A percentile compares a stretch with the other conserved stretches of the same genome.
These are phyloP conservation scores for Aureobasidium mangrovei DNA, from an alignment of 2,329 filamentous ascomycete species.

Conservation along the genomic window DNA sequence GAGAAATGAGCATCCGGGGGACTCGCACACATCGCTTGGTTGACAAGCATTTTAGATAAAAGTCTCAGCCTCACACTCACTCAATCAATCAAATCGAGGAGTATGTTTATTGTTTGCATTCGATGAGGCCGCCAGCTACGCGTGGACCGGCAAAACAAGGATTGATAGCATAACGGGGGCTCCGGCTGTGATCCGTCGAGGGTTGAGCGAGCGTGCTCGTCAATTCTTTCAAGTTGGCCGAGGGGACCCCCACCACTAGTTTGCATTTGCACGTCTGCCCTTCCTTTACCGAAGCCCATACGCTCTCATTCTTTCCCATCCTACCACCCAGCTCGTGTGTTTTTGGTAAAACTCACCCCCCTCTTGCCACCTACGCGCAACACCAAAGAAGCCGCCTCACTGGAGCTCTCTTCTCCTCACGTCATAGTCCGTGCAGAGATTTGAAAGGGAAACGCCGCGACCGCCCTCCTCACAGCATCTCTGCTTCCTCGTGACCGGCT, in stretches of 20 bases:
- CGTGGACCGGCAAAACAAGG: neutral
- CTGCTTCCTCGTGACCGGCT: constrained; percentile 6
- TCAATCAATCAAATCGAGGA: no score
- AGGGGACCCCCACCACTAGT: constrained; percentile 5
- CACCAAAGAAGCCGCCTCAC: neutral
- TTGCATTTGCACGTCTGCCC: neutral
- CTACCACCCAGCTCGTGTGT: neutral
- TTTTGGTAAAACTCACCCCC: neutral
- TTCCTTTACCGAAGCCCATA: neutral
- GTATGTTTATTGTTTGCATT: neutral
- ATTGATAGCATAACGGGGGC: neutral
- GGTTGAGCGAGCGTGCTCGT: neutral
- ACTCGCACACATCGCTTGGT: neutral
- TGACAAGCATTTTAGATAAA: neutral
- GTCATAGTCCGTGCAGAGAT: constrained; percentile 11
- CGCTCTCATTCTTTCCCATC: neutral
- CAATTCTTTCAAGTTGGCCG: constrained; percentile 11
- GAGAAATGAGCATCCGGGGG: neutral
- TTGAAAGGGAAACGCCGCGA: constrained; percentile 9
- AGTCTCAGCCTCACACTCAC: no score
- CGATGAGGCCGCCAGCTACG: neutral
- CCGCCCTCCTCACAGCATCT: constrained; percentile 3
- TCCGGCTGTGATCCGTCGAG: neutral
- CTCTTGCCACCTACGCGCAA: neutral
- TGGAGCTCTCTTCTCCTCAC: neutral